Base-by-base conservation (phyloP, 2,329 filamentous ascomycete genomes). In the Talaromyces sp. region DNA sequence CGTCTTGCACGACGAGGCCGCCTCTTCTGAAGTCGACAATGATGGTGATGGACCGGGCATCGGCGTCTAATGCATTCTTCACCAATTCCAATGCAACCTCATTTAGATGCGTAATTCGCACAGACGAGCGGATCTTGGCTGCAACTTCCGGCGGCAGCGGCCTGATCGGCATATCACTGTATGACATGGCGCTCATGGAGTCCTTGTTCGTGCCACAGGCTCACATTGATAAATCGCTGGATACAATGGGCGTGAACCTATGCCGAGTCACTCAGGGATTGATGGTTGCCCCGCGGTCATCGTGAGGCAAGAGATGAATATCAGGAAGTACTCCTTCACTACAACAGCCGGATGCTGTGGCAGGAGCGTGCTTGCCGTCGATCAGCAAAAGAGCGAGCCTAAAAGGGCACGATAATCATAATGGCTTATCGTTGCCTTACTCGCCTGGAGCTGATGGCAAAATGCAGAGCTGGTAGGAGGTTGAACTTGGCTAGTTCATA, bases 31-130 rank as follows among this genome's bases (percentile, higher is more conserved):
- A 91, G 74, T 97, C 89, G 24, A 96, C 79, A 0, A 81, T 83
- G 58, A 96, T 79, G 57, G 84, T 84, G 63, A 97, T 76, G 59
- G 82, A 88, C 35, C 80, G 82, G 17, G 92, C 88, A 52, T 79
- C 77, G 3, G 92, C 91, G 77, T 99, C 94, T 12, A 99, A 80
- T 0, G 91, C 85, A 72, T 99, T 99, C 71, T 88, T 86, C 27
- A 95, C 67, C 10, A 97, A 81, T 52, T 89, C 90, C 59, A 85
- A 79, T 14, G 90, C 78, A 4, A 90, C 91, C 27, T 78, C 83
- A 66, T 88, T 88, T 32, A 97, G 79, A 51, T 86, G 88, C 1
- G 86, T 89, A 66, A 97, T 88, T 59, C 83, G 80, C n/a, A 86
- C 85, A 0, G 93, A 95, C 0, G 93, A 96, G 70, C 88, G 90